Evolutionary conservation across 1,284 basidiomycete species (phyloP).

Genomic region (Ustilago loliicola): DNA sequence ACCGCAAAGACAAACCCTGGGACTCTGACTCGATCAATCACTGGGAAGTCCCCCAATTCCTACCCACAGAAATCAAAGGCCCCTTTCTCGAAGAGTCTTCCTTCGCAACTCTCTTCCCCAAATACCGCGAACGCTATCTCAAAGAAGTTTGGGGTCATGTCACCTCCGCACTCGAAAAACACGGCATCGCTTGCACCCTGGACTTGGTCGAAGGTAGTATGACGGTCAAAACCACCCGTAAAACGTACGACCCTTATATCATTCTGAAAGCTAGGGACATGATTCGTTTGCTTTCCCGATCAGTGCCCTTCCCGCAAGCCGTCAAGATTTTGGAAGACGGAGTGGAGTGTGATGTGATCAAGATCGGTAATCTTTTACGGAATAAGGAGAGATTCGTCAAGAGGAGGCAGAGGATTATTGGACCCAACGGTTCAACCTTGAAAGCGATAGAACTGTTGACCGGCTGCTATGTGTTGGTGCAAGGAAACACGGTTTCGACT

Average conservation of each 20-base stretch:
- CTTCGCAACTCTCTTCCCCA: conserved; percentile 97
- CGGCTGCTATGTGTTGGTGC: conserved; percentile 96
- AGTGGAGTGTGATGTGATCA: conserved; percentile 95
- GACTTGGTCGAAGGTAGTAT: conserved; percentile 97
- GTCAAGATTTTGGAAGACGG: conserved; percentile 91
- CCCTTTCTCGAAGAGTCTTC: conserved; percentile 95
- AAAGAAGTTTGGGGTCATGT: conserved; percentile 94
- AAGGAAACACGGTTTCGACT: conserved; percentile 96
- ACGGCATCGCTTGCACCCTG: conserved; percentile 89
- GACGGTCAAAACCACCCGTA: conserved; percentile 95
- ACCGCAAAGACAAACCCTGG: conserved; percentile 76
- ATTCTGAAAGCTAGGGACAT: conserved; percentile 95
- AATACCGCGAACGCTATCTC: conserved; percentile 96
- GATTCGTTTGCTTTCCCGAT: conserved; percentile 93
- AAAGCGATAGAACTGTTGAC: conserved; percentile 99
- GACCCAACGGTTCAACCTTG: conserved; percentile 93
- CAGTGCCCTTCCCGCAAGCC: conserved; percentile 85
- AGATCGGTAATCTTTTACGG: conserved; percentile 91
- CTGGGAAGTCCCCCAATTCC: conserved; percentile 91
- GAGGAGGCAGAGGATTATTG: conserved; percentile 93
- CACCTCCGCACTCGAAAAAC: conserved; percentile 84
- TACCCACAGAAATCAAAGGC: conserved; percentile 77
- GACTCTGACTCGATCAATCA: conserved; percentile 99
- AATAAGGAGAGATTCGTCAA: conserved; percentile 99
- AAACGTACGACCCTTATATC: conserved; percentile 96